These are phyloP conservation scores for Aegilops speltoides DNA, from an alignment of 176 grass and related monocot species.

Conservation along the genomic window DNA sequence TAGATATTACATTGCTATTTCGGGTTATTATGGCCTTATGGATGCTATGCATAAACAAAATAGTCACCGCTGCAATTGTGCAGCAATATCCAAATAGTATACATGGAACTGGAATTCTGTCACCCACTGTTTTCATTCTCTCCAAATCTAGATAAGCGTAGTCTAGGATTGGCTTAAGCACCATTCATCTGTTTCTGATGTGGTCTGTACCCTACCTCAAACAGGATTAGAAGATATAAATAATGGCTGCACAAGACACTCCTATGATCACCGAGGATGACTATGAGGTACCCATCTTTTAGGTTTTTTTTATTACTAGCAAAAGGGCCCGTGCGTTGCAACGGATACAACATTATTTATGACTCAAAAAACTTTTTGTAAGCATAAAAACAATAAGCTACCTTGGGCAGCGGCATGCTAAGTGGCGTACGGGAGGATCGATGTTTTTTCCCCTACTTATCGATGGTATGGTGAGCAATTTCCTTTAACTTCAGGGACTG, in stretches of 20 bases:
- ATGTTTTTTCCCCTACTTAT: too few relatives aligned
- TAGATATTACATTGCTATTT: not conserved
- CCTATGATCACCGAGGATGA: slow-evolving; percentile 48
- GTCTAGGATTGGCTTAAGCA: not conserved
- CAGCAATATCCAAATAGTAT: not conserved
- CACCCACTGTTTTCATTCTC: not conserved
- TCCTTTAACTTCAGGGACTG: too few relatives aligned
- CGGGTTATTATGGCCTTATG: not conserved
- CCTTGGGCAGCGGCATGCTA: too few relatives aligned
- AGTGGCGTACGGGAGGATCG: too few relatives aligned
- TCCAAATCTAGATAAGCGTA: not conserved
- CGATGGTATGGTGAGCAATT: too few relatives aligned
- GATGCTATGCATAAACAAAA: not conserved
- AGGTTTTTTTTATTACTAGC: not conserved
- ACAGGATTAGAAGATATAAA: not conserved
- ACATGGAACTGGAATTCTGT: not conserved
- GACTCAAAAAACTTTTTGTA: too few relatives aligned
- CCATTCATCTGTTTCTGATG: not conserved
- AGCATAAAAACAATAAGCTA: too few relatives aligned
- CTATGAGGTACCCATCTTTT: slow-evolving; percentile 54
- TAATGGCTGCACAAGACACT: slow-evolving; percentile 47
- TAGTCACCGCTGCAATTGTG: not conserved
- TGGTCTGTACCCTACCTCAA: not conserved
- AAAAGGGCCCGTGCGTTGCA: too few relatives aligned
- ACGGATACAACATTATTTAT: too few relatives aligned